Percentiles rank a stretch among this genome's conserved stretches.
Conservation (phyloP, 106 monocot species). For the Platanthera guangdongensis region DNA sequence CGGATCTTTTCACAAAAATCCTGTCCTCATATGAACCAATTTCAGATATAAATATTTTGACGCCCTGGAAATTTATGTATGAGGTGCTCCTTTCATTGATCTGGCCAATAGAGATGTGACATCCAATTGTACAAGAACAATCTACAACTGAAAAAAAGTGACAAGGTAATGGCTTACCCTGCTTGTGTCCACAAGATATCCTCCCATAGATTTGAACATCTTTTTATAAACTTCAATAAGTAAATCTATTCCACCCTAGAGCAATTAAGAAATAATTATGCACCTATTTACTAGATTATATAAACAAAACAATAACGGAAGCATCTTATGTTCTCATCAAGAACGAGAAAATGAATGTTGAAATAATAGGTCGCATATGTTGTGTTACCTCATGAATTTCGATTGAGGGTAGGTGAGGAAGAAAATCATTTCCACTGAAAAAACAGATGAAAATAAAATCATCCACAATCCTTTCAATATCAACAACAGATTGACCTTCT, state of each 20-base stretch:
- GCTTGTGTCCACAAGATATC: slow-evolving; percentile 32
- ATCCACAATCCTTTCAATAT: slow-evolving; percentile 44
- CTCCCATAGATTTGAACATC: slow-evolving; percentile 33
- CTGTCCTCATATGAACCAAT: slow-evolving; percentile 30
- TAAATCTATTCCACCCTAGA: slow-evolving; percentile 28
- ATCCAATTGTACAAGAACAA: neutral
- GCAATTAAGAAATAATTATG: neutral
- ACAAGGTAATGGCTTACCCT: slow-evolving; percentile 16
- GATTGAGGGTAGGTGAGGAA: slow-evolving; percentile 46
- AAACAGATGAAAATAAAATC: slow-evolving; percentile 58
- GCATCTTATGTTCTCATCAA: neutral
- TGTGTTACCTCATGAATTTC: slow-evolving; percentile 35
- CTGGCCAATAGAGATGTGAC: slow-evolving; percentile 4
- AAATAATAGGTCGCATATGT: neutral
- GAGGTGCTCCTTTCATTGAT: slow-evolving; percentile 27
- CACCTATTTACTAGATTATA: neutral
- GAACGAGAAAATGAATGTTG: neutral
- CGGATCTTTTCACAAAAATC: slow-evolving; percentile 32
- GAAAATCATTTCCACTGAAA: slow-evolving; percentile 58
- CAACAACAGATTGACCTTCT: neutral
- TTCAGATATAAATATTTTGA: slow-evolving; percentile 31
- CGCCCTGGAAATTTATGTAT: slow-evolving; percentile 26
- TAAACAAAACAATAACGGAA: neutral
- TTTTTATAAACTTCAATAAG: slow-evolving; percentile 45
- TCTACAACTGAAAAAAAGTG: neutral